Evolutionary conservation across 83 land plant genomes (phyloP).

Genomic region (Thuja plicata): DNA sequence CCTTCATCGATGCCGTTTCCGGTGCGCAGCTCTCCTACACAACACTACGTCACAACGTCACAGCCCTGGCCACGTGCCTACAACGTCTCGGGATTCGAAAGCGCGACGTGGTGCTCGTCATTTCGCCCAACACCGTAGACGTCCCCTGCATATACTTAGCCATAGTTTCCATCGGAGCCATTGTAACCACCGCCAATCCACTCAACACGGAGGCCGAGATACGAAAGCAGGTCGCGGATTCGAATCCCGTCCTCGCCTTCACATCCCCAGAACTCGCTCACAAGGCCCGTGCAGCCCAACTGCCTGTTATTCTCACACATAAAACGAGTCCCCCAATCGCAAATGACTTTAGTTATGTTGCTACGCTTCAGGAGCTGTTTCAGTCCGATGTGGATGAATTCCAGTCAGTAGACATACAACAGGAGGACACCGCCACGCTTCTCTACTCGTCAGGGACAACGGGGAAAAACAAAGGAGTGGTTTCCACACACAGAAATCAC

Average conservation of each 20-base stretch:
- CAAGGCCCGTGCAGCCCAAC: conserved; percentile 17
- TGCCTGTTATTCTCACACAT: conserved; percentile 22
- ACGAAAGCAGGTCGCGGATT: conserved; percentile 41
- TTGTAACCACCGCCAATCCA: conserved; percentile 66
- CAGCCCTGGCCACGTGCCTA: conserved; percentile 52
- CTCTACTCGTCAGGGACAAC: conserved; percentile 69
- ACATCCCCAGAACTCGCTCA: conserved; percentile 26
- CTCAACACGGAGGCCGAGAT: conserved; percentile 53
- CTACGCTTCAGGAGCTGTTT: background rate
- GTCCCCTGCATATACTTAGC: conserved; percentile 49
- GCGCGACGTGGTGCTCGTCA: conserved; percentile 57
- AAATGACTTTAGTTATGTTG: background rate
- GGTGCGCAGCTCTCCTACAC: conserved; percentile 28
- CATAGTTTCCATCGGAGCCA: conserved; percentile 53
- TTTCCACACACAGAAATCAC: conserved; percentile 36
- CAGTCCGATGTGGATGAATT: background rate
- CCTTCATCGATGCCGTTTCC: conserved; percentile 44
- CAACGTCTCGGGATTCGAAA: conserved; percentile 43
- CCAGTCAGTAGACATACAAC: conserved; percentile 14
- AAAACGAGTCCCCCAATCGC: too few relatives aligned
- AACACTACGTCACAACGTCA: conserved; percentile 25
- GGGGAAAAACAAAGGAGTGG: conserved; percentile 47
- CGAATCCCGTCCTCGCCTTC: conserved; percentile 32
- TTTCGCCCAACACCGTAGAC: conserved; percentile 44
- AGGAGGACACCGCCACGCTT: conserved; percentile 40